These are phyloP conservation scores for Coniosporium apollinis DNA, from an alignment of 495 filamentous ascomycete genomes.

Conservation along the genomic window DNA sequence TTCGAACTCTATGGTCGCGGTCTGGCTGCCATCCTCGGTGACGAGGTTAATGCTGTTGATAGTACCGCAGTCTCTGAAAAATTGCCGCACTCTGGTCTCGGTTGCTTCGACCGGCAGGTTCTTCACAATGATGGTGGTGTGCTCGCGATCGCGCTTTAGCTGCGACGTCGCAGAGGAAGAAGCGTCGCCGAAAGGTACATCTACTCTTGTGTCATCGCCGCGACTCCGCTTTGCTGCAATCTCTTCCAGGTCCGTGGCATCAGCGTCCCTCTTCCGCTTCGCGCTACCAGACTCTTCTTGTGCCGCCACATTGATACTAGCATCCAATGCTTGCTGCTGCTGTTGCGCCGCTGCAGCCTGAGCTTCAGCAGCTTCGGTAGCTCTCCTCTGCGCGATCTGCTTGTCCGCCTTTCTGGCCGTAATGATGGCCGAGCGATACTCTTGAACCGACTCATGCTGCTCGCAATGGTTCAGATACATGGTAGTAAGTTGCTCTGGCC, in stretches of 20 bases:
- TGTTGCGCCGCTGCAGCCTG: slow-evolving; percentile 31
- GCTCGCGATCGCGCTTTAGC: slow-evolving; percentile 69
- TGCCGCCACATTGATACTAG: not conserved
- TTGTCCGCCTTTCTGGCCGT: slow-evolving; percentile 49
- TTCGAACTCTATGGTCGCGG: slow-evolving; percentile 74
- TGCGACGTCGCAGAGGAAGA: slow-evolving; percentile 23
- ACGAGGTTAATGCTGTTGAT: slow-evolving; percentile 59
- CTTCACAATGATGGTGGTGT: slow-evolving; percentile 65
- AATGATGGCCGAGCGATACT: slow-evolving; percentile 51
- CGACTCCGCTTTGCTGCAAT: slow-evolving; percentile 41
- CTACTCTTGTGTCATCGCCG: slow-evolving; percentile 25
- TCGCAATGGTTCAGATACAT: slow-evolving; percentile 72
- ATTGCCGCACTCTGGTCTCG: slow-evolving; percentile 60
- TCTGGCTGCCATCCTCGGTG: slow-evolving; percentile 37
- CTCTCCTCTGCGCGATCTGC: slow-evolving; percentile 44
- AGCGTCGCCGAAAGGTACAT: slow-evolving; percentile 2
- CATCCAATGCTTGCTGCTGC: slow-evolving; percentile 21
- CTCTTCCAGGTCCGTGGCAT: slow-evolving; percentile 25
- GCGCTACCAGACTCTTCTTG: slow-evolving; percentile 1
- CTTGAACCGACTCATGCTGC: slow-evolving; percentile 61
- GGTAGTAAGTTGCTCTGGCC: slow-evolving; percentile 79
- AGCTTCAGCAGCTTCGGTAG: slow-evolving; percentile 44
- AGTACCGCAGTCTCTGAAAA: slow-evolving; percentile 75
- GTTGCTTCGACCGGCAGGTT: slow-evolving; percentile 54
- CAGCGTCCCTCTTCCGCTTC: slow-evolving; percentile 16